These are phyloP conservation scores for Apophysomyces variabilis DNA, from an alignment of 371 early-diverging fungal genomes.

Conservation along the genomic window DNA sequence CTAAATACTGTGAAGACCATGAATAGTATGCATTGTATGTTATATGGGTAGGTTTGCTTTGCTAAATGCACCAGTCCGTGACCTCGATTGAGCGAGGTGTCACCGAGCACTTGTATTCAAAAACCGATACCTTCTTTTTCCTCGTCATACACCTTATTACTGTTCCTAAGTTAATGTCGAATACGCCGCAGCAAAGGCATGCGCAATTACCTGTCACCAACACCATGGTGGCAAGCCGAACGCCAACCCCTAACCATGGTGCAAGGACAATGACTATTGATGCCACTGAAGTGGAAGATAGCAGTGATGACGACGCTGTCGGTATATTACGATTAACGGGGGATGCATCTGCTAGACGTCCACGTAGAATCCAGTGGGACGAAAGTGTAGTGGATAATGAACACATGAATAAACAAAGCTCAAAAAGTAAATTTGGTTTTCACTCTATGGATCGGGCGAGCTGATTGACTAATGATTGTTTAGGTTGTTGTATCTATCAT, in stretches of 20 bases:
- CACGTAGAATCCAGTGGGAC: conserved; percentile 78
- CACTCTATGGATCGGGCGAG: too few species aligned
- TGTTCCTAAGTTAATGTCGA: background rate
- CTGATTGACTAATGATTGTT: background rate
- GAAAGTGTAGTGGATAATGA: conserved; percentile 89
- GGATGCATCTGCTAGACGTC: conserved; percentile 47
- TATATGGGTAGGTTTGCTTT: too few species aligned
- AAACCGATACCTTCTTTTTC: background rate
- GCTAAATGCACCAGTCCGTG: too few species aligned
- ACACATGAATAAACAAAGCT: conserved; percentile 79
- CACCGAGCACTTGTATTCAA: too few species aligned
- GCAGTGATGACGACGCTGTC: conserved; percentile 30
- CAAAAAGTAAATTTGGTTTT: conserved; percentile 65
- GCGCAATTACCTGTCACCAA: background rate
- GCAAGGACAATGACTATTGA: conserved; percentile 44
- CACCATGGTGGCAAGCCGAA: conserved; percentile 9
- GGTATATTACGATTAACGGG: conserved; percentile 60
- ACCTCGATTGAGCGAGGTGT: too few species aligned
- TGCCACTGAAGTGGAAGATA: conserved; percentile 24
- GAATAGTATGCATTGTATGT: too few species aligned
- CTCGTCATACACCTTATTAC: background rate
- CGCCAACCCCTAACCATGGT: conserved; percentile 33
- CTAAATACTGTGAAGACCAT: too few species aligned
- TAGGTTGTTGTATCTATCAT: conserved; percentile 90
- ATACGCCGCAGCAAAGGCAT: background rate